Percentiles rank a stretch among this genome's conserved stretches.
These are phyloP conservation scores for Candida maltosa DNA, from an alignment of 805 yeast genomes.

Conservation along the genomic window DNA sequence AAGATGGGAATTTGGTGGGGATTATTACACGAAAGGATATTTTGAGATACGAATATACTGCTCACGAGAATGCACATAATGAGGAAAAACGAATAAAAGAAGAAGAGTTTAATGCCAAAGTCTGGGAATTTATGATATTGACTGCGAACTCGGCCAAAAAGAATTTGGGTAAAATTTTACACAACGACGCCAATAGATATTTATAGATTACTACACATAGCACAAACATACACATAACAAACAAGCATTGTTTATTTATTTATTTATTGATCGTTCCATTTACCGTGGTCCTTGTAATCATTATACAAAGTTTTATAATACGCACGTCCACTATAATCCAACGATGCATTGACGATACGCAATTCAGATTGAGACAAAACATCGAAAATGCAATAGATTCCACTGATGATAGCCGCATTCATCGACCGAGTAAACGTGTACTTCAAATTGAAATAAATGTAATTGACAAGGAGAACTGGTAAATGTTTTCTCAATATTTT, in stretches of 20 bases:
- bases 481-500: constrained; percentile 61
- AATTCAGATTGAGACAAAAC: constrained; percentile 67
- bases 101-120: constrained; percentile 25
- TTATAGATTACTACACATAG: constrained; percentile 7
- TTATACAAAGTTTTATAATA: constrained; percentile 65
- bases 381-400: constrained; percentile 64
- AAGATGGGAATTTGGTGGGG: constrained; percentile 61
- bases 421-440: constrained; percentile 44
- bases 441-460: constrained; percentile 51
- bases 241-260: constrained; percentile 2
- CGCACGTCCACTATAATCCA: constrained; percentile 69
- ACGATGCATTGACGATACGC: constrained; percentile 53
- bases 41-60: constrained; percentile 53
- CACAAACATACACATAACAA: constrained; percentile 1
- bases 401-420: constrained; percentile 49
- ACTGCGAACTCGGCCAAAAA: constrained; percentile 16
- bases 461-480: constrained; percentile 57
- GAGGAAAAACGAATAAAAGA: constrained; percentile 11
- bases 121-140: constrained; percentile 31
- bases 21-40: constrained; percentile 84
- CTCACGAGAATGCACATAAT: constrained; percentile 9
- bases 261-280: constrained; percentile 66
- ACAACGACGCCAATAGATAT: constrained; percentile 28
- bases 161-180: constrained; percentile 25
- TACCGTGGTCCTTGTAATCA: constrained; percentile 73